A percentile compares a stretch with the other conserved stretches of the same genome.
These are phyloP conservation scores for Ogataea parapolymorpha DNA, from an alignment of 805 yeast species.

Conservation along the genomic window DNA sequence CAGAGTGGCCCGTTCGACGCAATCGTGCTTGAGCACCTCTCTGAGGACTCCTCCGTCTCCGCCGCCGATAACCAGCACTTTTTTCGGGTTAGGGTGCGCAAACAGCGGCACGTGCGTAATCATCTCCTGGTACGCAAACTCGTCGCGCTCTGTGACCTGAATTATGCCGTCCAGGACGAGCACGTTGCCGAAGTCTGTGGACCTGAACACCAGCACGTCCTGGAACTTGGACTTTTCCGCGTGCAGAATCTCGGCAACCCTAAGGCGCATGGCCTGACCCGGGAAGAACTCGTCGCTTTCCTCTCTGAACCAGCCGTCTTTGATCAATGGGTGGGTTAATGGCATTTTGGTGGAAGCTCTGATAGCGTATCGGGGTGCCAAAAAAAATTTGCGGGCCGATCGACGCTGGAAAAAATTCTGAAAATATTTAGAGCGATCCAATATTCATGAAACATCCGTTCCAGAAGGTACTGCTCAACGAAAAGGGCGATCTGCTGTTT, in stretches of 20 bases:
- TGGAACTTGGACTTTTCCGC: conserved; percentile 70
- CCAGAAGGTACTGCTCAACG: conserved; percentile 50
- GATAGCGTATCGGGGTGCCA: not conserved
- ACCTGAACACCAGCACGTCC: conserved; percentile 76
- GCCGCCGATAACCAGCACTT: conserved; percentile 87
- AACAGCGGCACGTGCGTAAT: conserved; percentile 79
- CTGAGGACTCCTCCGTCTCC: conserved; percentile 95
- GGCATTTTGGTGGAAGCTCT: not conserved
- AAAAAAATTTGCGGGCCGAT: conserved; percentile 15
- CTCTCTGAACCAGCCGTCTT: conserved; percentile 83
- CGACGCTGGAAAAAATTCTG: conserved; percentile 6
- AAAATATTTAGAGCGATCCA: not conserved
- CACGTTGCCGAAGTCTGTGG: conserved; percentile 79
- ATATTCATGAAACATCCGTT: conserved; percentile 61
- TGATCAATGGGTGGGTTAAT: conserved; percentile 47
- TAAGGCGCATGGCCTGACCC: conserved; percentile 77
- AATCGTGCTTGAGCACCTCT: conserved; percentile 68
- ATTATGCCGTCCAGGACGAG: conserved; percentile 85
- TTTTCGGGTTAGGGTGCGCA: conserved; percentile 71
- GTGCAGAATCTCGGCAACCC: conserved; percentile 62
- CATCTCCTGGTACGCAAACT: conserved; percentile 91
- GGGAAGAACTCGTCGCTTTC: conserved; percentile 69
- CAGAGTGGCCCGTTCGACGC: conserved; percentile 62
- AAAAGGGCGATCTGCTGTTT: conserved; percentile 46
- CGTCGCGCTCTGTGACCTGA: conserved; percentile 91